phyloP scores from a whole-genome alignment of 192 early-diverging fungal genomes.

The Dissophora globulifera region DNA sequence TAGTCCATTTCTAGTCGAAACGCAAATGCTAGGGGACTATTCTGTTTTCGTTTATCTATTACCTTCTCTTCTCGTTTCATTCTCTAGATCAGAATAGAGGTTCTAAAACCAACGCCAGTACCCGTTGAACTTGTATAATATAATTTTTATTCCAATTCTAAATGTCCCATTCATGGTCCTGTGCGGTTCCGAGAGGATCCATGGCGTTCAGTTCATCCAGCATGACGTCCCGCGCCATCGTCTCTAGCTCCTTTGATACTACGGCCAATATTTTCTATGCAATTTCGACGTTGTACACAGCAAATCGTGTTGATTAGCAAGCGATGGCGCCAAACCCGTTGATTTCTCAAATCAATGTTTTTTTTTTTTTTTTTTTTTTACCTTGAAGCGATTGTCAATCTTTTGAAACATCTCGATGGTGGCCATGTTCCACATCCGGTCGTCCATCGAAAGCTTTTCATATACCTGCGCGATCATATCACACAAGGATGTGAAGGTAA shows the following conservation, averaged over 20 bases:
- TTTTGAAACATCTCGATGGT: slow-evolving; percentile 40
- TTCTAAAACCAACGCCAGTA: too few species aligned
- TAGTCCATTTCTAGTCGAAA: too few species aligned
- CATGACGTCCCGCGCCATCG: slow-evolving; percentile 36
- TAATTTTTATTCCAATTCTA: too few species aligned
- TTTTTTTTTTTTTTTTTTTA: slow-evolving; percentile 6
- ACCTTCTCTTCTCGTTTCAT: too few species aligned
- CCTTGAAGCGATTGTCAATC: slow-evolving; percentile 47
- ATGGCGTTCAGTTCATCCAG: slow-evolving; percentile 44
- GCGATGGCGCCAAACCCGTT: neutral
- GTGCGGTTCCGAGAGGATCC: slow-evolving; percentile 21
- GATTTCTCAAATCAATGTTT: neutral
- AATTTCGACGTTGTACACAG: too few species aligned
- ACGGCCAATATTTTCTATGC: slow-evolving; percentile 43
- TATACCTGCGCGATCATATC: slow-evolving; percentile 47
- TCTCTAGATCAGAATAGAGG: too few species aligned
- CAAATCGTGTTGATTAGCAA: slow-evolving; percentile 1
- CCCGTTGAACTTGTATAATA: too few species aligned
- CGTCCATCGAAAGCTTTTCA: slow-evolving; percentile 17
- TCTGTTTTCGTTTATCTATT: too few species aligned
- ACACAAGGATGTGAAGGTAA: slow-evolving; percentile 44
- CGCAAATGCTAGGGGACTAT: too few species aligned
- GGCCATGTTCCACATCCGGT: slow-evolving; percentile 27
- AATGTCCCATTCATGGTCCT: slow-evolving; percentile 25
- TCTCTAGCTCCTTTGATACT: slow-evolving; percentile 42